Evolutionary conservation across 2,329 filamentous ascomycete genomes (phyloP), one percentile per base, ranked within the genome.

Genomic region (Escovopsis sp.): DNA sequence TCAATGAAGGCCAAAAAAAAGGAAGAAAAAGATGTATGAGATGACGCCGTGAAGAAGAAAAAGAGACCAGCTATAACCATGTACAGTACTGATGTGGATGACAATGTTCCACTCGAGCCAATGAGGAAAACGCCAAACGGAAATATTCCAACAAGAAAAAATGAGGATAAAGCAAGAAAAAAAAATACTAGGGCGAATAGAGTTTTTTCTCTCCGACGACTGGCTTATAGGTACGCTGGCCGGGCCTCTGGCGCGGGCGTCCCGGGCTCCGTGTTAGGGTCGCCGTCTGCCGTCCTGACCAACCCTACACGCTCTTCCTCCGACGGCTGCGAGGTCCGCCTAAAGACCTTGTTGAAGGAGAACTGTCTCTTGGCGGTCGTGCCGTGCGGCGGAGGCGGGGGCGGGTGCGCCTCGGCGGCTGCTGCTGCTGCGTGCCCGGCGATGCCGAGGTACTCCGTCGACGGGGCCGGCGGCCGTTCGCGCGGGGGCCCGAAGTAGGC

Each of bases 261-360:
- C 11, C n/a, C n/a, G 12, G 12, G 12, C 10, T 30, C 26, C 28
- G 33, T 23, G 23, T 23, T 23, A n/a, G 35, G 36, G 23, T 33
- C 43, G 10, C 37, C 36, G 3, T 32, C 34, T 18, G 83, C 82
- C n/a, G 12, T 36, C 51, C 81, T 82, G n/a, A 94, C 86, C 4
- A 94, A 72, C 0, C 86, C 87, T 6, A 89, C 61, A 15, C 76
- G 69, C 61, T 94, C 87, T 62, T 94, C 87, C 57, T 94, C 87
- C 0, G 83, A 88, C 2, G 75, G 75, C 37, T 67, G 68, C 32
- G 54, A 48, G 18, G 54, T 55, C 33, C 58, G 58, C 42, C 57
- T 53, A 60, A 95, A 91, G 41, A 94, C 77, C 50, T 83, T 86
- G 49, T 88, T 82, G 68, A 96, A 96, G 15, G 85, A 93, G 63